A percentile compares a stretch with the other conserved stretches of the same genome.
phyloP scores from a whole-genome alignment of 2,329 filamentous ascomycete genomes.

The Penicillium thymicola region DNA sequence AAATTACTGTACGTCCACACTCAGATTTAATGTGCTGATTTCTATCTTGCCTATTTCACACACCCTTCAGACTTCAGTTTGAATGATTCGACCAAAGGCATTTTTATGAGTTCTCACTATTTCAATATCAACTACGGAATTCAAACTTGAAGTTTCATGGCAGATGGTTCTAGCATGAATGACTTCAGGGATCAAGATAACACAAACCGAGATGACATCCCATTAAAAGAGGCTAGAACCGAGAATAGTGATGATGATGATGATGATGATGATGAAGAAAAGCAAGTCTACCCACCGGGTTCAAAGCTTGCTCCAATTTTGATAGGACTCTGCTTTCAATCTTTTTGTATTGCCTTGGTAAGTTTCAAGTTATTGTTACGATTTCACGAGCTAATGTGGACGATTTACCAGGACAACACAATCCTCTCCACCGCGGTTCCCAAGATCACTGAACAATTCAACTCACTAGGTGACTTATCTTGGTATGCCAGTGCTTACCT shows the following conservation, averaged over 20 bases:
- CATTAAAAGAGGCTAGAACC: conserved; percentile 15
- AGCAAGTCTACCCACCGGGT: conserved; percentile 32
- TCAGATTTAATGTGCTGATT: background rate
- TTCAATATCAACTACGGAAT: background rate
- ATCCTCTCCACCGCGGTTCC: conserved; percentile 49
- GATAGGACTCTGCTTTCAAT: conserved; percentile 36
- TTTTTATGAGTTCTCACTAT: background rate
- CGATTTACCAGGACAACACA: conserved; percentile 35
- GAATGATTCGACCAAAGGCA: conserved; percentile 1
- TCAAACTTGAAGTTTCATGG: conserved; percentile 9
- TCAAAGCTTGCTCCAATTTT: conserved; percentile 35
- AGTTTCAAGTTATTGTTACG: background rate
- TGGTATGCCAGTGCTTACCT: conserved; percentile 50
- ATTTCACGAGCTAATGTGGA: background rate
- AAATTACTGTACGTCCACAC: background rate
- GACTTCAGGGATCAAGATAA: conserved; percentile 9
- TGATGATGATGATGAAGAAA: conserved; percentile 22
- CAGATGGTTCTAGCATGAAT: conserved; percentile 6
- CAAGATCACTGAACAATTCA: conserved; percentile 47
- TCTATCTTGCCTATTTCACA: background rate
- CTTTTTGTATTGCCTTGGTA: conserved; percentile 41
- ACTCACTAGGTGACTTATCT: conserved; percentile 46
- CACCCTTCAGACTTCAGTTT: background rate
- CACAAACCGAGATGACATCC: conserved; percentile 19
- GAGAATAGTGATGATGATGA: conserved; percentile 8